phyloP scores from a whole-genome alignment of 129 eudicot species.

The Lactuca sativa region DNA sequence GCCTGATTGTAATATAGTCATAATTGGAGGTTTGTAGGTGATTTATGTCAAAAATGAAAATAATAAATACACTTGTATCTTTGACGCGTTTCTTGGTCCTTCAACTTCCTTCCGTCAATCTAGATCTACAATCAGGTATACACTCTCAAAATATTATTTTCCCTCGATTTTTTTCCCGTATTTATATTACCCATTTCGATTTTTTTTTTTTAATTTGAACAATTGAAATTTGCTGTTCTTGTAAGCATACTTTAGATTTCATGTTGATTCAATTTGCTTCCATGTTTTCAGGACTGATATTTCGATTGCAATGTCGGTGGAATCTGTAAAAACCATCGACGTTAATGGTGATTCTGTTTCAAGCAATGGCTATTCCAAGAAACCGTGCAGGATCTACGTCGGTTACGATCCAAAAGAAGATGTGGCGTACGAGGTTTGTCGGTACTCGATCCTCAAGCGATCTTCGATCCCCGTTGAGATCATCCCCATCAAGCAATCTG shows the following conservation, averaged over 20 bases:
- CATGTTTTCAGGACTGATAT: conserved; percentile 12
- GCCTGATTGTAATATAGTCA: conserved; percentile 2
- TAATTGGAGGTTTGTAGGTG: background rate
- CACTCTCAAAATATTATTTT: conserved; percentile 18
- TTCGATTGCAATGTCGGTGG: conserved; percentile 27
- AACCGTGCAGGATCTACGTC: conserved; percentile 58
- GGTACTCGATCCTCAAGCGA: conserved; percentile 59
- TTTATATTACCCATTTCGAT: background rate
- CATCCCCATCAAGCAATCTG: conserved; percentile 69
- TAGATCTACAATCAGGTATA: conserved; percentile 34
- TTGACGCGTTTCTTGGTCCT: conserved; percentile 30
- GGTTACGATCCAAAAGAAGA: conserved; percentile 90
- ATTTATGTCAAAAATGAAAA: background rate
- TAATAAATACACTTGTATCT: conserved; percentile 16
- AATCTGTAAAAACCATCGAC: conserved; percentile 16
- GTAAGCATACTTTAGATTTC: background rate
- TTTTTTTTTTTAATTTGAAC: background rate
- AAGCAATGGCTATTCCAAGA: background rate
- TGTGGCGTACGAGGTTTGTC: conserved; percentile 81
- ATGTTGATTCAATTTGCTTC: conserved; percentile 8
- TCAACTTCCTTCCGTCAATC: conserved; percentile 24
- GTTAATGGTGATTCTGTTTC: background rate
- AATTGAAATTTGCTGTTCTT: background rate
- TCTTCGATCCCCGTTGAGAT: conserved; percentile 78
- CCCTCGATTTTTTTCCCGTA: background rate